Evolutionary conservation across 495 filamentous ascomycete genomes (phyloP), one percentile per base, ranked within the genome.

Genomic region (Penicillium pancosmium): DNA sequence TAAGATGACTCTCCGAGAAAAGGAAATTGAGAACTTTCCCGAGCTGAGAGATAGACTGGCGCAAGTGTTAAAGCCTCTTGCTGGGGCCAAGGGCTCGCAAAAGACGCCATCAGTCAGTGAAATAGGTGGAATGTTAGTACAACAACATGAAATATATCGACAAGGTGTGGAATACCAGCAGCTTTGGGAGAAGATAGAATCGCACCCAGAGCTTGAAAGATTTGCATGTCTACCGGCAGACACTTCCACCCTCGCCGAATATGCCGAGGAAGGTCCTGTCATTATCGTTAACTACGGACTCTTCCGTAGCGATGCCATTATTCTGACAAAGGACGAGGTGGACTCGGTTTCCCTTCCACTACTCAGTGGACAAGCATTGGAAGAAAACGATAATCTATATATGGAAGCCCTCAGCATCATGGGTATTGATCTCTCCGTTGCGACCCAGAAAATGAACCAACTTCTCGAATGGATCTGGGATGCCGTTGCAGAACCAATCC

Each of bases 381-480:
- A n/a, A 27, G 7, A 48, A 21, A 31, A 50, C 18, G 60, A 46
- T 11, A 23, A 36, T 12, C 44, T 49, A 13, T 62, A 57, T 33
- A 11, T 25, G 11, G 38, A 54, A 23, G 50, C 60, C 19, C 52
- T 52, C 6, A 10, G 36, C 5, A 15, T 50, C 9, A 49, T 62
- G 23, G 25, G 51, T 21, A 52, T 13, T 1, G 44, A 56, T 27
- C 31, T 50, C 8, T 13, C 9, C 11, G 43, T 27, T 8, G 54
- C 54, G 1, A 56, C 54, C 9, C 27, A 49, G 21, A 25, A 36
- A 16, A 19, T 56, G 31, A 34, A 56, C 13, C 27, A 50, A 36
- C 50, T 63, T 19, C 56, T 63, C 27, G 57, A 59, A 52, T 63
- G 60, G 60, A 50, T 59, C 13, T 63, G 60, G 60, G 51, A 55